Conservation (phyloP, 331 rosid species). For the Stylosanthes scabra region DNA sequence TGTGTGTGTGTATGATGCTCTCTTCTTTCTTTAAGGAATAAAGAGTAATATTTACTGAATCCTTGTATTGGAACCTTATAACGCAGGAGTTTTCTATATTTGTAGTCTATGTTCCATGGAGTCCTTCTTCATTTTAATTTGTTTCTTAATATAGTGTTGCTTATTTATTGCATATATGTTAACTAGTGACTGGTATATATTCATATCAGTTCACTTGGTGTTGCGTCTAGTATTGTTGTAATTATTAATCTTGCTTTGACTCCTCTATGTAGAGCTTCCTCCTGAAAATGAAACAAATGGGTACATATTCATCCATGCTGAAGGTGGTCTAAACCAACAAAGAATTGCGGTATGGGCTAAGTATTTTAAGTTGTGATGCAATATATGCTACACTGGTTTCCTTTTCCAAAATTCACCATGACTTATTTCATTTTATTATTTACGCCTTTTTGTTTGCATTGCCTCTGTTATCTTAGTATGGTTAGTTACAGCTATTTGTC, state of each 20-base stretch:
- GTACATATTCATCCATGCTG: constrained; percentile 94
- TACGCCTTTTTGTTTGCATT: constrained; percentile 11
- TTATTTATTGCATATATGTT: constrained; percentile 23
- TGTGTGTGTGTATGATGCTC: neutral
- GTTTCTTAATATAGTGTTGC: constrained; percentile 14
- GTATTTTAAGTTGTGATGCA: constrained; percentile 32
- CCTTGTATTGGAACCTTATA: constrained; percentile 4
- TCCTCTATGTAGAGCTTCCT: constrained; percentile 74
- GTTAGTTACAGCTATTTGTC: constrained; percentile 13
- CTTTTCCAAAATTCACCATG: constrained; percentile 1
- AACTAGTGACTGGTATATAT: constrained; percentile 5
- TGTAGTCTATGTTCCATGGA: neutral
- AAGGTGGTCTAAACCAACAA: constrained; percentile 98
- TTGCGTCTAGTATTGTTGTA: constrained; percentile 6
- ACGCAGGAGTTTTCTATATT: neutral
- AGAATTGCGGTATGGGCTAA: constrained; percentile 84
- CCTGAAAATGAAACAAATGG: constrained; percentile 88
- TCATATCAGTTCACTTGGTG: constrained; percentile 16
- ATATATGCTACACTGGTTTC: constrained; percentile 21
- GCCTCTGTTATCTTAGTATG: constrained; percentile 29
- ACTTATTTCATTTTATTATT: neutral
- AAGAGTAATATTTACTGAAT: neutral
- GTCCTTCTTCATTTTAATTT: neutral
- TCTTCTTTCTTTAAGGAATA: neutral
- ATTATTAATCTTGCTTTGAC: constrained; percentile 23